Evolutionary conservation across 2,329 filamentous ascomycete species (phyloP).

Genomic region (Ophiocordyceps sinensis): DNA sequence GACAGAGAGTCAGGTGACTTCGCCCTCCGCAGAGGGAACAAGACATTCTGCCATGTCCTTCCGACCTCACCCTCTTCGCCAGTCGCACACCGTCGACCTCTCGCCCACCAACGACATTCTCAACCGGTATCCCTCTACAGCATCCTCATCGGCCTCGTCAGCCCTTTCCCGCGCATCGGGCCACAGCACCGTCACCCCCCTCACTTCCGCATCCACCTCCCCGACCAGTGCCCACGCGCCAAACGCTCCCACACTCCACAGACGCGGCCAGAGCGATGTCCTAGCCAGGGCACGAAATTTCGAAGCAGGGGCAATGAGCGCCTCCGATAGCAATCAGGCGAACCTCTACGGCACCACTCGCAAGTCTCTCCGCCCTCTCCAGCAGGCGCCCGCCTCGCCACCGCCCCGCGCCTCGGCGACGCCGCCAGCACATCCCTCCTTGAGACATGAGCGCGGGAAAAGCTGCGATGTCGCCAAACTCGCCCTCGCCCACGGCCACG

Average conservation of each 20-base stretch:
- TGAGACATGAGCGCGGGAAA: conserved; percentile 42
- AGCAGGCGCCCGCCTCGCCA: conserved; percentile 43
- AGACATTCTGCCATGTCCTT: conserved; percentile 33
- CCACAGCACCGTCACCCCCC: conserved; percentile 43
- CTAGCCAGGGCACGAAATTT: conserved; percentile 36
- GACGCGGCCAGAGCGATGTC: conserved; percentile 63
- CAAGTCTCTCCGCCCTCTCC: conserved; percentile 62
- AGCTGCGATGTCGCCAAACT: conserved; percentile 48
- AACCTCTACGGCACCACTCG: conserved; percentile 58
- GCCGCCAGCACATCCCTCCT: conserved; percentile 7
- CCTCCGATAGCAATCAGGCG: conserved; percentile 32
- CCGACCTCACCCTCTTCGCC: conserved; percentile 42
- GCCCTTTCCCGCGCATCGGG: conserved; percentile 48
- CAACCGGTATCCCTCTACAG: conserved; percentile 52
- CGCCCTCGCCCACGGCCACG: conserved; percentile 32
- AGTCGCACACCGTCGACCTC: conserved; percentile 36
- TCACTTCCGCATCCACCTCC: conserved; percentile 61
- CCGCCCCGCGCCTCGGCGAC: conserved; percentile 23
- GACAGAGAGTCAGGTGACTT: conserved; percentile 1
- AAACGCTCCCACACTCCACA: conserved; percentile 37
- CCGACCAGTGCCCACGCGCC: conserved; percentile 27
- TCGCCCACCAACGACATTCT: conserved; percentile 25
- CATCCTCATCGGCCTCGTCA: conserved; percentile 57
- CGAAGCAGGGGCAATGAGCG: conserved; percentile 27
- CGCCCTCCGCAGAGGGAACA: conserved; percentile 4